phyloP scores from a whole-genome alignment of 1,284 basidiomycete genomes.

The Puccinia novopanici region DNA sequence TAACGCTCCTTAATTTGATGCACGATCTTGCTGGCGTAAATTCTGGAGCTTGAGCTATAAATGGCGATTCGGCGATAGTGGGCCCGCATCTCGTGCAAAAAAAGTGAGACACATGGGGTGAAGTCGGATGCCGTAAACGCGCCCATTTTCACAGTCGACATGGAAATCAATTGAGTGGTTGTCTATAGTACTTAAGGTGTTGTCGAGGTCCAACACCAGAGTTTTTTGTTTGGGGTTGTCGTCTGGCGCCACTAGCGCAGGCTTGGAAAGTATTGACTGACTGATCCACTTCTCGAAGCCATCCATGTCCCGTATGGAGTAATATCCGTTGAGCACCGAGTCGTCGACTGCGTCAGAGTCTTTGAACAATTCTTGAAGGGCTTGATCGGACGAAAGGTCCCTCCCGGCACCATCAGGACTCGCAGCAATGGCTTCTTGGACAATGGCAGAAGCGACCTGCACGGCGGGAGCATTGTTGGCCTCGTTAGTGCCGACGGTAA shows the following conservation, averaged over 20 bases:
- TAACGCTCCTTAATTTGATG: not conserved
- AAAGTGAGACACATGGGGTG: not conserved
- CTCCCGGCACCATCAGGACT: too few species aligned
- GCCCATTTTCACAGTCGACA: not conserved
- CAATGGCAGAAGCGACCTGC: too few species aligned
- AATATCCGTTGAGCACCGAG: not conserved
- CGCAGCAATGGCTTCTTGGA: too few species aligned
- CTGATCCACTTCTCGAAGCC: conserved; percentile 16
- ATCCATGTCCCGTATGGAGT: not conserved
- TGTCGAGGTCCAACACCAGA: conserved; percentile 3
- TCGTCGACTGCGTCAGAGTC: not conserved
- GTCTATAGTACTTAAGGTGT: not conserved
- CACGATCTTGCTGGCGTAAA: not conserved
- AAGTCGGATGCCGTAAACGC: not conserved
- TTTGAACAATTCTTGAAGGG: not conserved
- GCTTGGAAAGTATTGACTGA: not conserved
- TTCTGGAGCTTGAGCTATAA: not conserved
- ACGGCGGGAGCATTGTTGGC: too few species aligned
- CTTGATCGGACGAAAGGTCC: too few species aligned
- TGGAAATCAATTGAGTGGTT: not conserved
- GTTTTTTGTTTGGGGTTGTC: not conserved
- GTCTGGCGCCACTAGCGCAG: not conserved
- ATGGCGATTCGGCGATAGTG: not conserved
- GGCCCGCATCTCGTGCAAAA: not conserved
- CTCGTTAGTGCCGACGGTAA: too few species aligned